These are phyloP conservation scores for Syzygium grande DNA, from an alignment of 345 rosid species.

Conservation along the genomic window DNA sequence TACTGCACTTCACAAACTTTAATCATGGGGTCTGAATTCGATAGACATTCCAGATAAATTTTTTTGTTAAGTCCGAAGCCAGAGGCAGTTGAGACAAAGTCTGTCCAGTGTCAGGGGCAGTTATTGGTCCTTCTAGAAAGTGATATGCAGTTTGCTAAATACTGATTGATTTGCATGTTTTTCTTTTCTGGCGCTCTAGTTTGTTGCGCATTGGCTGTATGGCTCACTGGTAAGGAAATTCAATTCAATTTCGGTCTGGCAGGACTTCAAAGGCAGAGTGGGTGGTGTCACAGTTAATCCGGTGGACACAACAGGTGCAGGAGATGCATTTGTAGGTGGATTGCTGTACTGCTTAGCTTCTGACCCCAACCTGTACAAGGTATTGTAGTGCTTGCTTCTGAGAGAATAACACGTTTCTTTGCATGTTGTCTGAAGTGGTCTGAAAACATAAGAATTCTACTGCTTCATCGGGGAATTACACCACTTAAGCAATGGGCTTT, in stretches of 20 bases:
- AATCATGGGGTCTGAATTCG: background rate
- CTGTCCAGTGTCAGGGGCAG: background rate
- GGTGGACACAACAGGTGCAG: slow-evolving; percentile 37
- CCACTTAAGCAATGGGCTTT: background rate
- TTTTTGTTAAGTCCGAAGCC: background rate
- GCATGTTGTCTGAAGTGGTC: background rate
- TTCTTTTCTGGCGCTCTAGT: background rate
- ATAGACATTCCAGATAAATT: background rate
- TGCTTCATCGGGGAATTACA: background rate
- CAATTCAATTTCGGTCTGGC: background rate
- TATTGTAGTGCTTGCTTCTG: background rate
- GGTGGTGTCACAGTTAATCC: slow-evolving; percentile 19
- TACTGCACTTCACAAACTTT: background rate
- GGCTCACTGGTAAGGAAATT: background rate
- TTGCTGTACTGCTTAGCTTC: slow-evolving; percentile 21
- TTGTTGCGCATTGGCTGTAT: too few species aligned
- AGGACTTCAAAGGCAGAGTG: slow-evolving; percentile 30
- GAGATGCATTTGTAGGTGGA: slow-evolving; percentile 35
- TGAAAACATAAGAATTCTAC: background rate
- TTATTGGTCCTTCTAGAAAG: background rate
- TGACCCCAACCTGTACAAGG: slow-evolving; percentile 14
- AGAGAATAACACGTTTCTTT: background rate
- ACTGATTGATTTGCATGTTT: background rate
- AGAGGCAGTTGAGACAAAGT: background rate
- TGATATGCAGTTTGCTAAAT: background rate